Evolutionary conservation across 768 basidiomycete species (phyloP).

Genomic region (Boletus patriciae): DNA sequence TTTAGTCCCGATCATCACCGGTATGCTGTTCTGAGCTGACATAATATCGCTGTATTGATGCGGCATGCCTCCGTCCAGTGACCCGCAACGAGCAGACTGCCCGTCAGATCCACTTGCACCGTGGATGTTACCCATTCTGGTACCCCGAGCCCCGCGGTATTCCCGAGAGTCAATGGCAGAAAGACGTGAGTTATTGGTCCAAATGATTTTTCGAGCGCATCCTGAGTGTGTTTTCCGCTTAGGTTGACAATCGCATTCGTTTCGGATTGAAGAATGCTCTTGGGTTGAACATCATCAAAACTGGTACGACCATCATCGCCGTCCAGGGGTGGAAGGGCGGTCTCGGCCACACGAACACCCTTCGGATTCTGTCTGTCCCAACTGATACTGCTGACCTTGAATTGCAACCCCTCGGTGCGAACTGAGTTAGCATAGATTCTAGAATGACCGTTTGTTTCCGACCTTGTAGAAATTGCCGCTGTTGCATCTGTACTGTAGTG

Average conservation of each 20-base stretch:
- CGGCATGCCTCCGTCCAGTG: constrained; percentile 45
- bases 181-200: constrained; percentile 62
- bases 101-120: constrained; percentile 94
- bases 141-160: constrained; percentile 94
- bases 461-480: constrained; percentile 9
- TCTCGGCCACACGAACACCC: constrained; percentile 91
- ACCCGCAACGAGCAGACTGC: constrained; percentile 96
- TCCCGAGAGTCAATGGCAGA: constrained; percentile 91
- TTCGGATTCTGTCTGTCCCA: constrained; percentile 81
- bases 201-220: background rate
- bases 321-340: constrained; percentile 99
- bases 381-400: constrained; percentile 78
- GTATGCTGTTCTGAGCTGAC: constrained; percentile 42
- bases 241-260: constrained; percentile 89
- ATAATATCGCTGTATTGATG: constrained; percentile 8
- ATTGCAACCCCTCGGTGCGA: constrained; percentile 56
- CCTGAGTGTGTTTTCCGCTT: constrained; percentile 12
- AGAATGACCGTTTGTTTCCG: constrained; percentile 2
- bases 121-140: constrained; percentile 96
- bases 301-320: constrained; percentile 87
- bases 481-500: constrained; percentile 3
- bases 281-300: constrained; percentile 79
- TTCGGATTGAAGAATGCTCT: constrained; percentile 86
- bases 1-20: constrained; percentile 89
- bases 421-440: constrained; percentile 8